These are phyloP conservation scores for Paecilomyces dactylethromorphus DNA, from an alignment of 2,329 filamentous ascomycete genomes.

Conservation along the genomic window DNA sequence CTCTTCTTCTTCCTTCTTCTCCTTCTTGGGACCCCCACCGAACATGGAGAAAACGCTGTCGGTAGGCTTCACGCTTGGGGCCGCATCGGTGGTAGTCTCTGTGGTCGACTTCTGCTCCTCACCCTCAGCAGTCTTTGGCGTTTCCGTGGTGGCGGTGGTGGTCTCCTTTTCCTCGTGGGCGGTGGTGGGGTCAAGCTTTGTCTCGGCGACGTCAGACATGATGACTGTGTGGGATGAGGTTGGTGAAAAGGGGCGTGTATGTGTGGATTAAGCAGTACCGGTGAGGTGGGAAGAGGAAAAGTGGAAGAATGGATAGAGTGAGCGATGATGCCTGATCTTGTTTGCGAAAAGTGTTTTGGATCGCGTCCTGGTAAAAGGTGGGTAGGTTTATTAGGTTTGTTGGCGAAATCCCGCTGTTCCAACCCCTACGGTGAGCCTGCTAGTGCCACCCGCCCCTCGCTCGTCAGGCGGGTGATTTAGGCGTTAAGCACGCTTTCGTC, in stretches of 20 bases:
- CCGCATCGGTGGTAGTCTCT: conserved; percentile 24
- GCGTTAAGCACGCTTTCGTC: too few relatives aligned
- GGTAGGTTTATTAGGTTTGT: conserved; percentile 15
- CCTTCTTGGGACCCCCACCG: conserved; percentile 93
- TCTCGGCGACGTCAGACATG: conserved; percentile 39
- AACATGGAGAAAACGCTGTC: conserved; percentile 93
- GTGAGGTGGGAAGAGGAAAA: background rate
- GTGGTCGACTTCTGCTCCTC: conserved; percentile 23
- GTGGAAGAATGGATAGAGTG: background rate
- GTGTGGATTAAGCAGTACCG: conserved; percentile 2
- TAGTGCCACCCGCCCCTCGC: conserved; percentile 12
- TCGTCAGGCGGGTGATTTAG: background rate
- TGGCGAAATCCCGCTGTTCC: conserved; percentile 7
- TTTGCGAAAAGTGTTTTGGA: conserved; percentile 1
- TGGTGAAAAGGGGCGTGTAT: background rate
- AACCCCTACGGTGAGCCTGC: conserved; percentile 2
- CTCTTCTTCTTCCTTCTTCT: conserved; percentile 79
- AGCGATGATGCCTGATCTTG: background rate
- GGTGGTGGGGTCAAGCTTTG: conserved; percentile 37
- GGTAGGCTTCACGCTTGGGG: conserved; percentile 34
- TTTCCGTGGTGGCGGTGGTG: conserved; percentile 22
- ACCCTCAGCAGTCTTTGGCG: conserved; percentile 16
- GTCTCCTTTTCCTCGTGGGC: conserved; percentile 25
- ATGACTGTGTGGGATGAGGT: conserved; percentile 8
- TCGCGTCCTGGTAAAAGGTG: conserved; percentile 10